Conservation (phyloP, 257 asterid species). For the Solanum clarkiae region DNA sequence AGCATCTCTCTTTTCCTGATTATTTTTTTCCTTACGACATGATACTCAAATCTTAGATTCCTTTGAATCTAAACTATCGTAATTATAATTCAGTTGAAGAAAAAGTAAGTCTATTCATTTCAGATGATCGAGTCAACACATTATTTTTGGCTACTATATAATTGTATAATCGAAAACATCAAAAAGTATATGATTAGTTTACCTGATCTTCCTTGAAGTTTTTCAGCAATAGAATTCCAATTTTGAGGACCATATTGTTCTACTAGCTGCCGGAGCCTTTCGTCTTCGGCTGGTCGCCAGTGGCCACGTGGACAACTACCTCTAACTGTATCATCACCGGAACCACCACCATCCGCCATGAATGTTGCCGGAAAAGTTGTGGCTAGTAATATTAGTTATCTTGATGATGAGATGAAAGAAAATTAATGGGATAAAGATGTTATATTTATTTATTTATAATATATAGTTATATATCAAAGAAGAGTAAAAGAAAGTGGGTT, state of each 20-base stretch:
- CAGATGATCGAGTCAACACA: neutral
- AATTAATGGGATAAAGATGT: neutral
- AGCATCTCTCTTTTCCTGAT: neutral
- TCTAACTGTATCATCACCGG: constrained; percentile 35
- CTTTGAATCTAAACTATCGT: neutral
- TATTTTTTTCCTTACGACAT: neutral
- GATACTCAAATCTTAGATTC: neutral
- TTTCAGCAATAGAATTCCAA: constrained; percentile 96
- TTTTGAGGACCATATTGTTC: constrained; percentile 82
- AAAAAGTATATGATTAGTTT: neutral
- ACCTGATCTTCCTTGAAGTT: constrained; percentile 97
- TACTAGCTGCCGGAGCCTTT: constrained; percentile 66
- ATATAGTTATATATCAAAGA: neutral
- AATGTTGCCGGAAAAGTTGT: neutral
- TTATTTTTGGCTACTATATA: neutral
- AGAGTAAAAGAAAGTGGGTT: constrained; percentile 21
- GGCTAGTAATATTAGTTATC: neutral
- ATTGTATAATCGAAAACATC: neutral
- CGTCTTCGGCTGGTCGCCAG: constrained; percentile 95
- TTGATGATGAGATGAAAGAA: neutral
- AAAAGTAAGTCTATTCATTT: neutral
- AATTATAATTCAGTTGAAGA: neutral
- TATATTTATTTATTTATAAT: neutral
- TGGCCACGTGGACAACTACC: constrained; percentile 76
- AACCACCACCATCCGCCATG: constrained; percentile 29